A percentile compares a stretch with the other conserved stretches of the same genome.
phyloP scores from a whole-genome alignment of 352 stramenopile species.

The Bremia lactucae region DNA sequence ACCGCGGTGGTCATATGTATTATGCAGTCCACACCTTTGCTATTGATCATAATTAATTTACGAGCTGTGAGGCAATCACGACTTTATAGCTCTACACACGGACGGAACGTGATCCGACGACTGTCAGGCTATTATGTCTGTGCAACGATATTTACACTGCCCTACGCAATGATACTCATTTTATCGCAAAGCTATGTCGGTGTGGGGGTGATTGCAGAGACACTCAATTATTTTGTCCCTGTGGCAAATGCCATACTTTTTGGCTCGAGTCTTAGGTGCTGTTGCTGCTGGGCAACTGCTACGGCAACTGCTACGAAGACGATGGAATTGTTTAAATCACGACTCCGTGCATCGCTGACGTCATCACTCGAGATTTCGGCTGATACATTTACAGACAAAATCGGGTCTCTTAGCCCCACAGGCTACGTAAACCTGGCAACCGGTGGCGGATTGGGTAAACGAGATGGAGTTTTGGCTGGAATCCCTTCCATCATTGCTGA shows the following conservation, averaged over 20 bases:
- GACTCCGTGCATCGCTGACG: conserved; percentile 9
- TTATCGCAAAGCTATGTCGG: conserved; percentile 13
- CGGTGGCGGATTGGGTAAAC: conserved; percentile 5
- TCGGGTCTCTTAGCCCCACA: conserved; percentile 4
- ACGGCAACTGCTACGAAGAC: conserved; percentile 1
- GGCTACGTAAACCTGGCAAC: conserved; percentile 2
- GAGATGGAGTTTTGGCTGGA: conserved; percentile 14
- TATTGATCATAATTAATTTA: conserved; percentile 41
- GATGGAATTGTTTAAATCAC: conserved; percentile 6
- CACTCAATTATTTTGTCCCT: conserved; percentile 45
- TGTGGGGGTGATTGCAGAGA: conserved; percentile 36
- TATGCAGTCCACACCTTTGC: conserved; percentile 35
- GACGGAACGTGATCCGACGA: conserved; percentile 44
- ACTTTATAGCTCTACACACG: conserved; percentile 40
- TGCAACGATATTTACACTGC: conserved; percentile 36
- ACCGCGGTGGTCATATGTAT: conserved; percentile 33
- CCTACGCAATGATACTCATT: conserved; percentile 35
- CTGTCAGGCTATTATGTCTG: conserved; percentile 49
- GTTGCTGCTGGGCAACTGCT: conserved; percentile 33
- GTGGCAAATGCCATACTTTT: conserved; percentile 57
- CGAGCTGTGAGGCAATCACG: conserved; percentile 32
- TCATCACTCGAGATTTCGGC: conserved; percentile 23
- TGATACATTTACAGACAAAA: conserved; percentile 7
- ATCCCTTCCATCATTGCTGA: conserved; percentile 29
- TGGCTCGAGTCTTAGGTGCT: conserved; percentile 50